These are phyloP conservation scores for Anisodus acutangulus DNA, from an alignment of 257 asterid species.

Conservation along the genomic window DNA sequence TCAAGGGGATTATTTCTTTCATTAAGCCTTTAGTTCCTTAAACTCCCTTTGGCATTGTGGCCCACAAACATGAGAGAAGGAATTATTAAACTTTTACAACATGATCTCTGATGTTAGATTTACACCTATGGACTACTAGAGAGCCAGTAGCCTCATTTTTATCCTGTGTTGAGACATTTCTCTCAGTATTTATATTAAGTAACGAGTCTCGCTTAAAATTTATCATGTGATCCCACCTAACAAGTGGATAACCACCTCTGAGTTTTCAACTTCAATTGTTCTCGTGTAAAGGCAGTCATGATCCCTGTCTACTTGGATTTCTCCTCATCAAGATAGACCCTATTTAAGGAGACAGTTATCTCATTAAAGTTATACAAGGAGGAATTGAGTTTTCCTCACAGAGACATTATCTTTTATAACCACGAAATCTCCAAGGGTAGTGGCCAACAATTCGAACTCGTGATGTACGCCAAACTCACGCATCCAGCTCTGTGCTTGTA, in stretches of 20 bases:
- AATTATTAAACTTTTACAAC: not conserved
- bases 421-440: not conserved
- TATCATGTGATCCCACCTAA: not conserved
- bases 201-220: not conserved
- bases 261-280: not conserved
- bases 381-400: not conserved
- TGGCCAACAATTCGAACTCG: not conserved
- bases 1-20: too few relatives aligned
- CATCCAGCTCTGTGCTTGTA: not conserved
- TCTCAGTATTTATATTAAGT: not conserved
- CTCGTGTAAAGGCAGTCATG: not conserved
- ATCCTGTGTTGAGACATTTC: slow-evolving; percentile 2
- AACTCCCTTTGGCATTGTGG: not conserved
- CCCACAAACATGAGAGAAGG: slow-evolving; percentile 3
- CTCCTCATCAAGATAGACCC: slow-evolving; percentile 6
- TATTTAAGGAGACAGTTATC: not conserved
- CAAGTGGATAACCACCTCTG: not conserved
- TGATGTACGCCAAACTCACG: not conserved
- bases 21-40: not conserved
- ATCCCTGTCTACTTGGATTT: not conserved
- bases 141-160: not conserved
- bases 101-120: not conserved
- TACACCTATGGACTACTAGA: not conserved
- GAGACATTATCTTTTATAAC: not conserved
- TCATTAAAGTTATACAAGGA: not conserved